Evolutionary conservation across 2,329 filamentous ascomycete genomes (phyloP).

Genomic region (Hymenoscyphus occultus): DNA sequence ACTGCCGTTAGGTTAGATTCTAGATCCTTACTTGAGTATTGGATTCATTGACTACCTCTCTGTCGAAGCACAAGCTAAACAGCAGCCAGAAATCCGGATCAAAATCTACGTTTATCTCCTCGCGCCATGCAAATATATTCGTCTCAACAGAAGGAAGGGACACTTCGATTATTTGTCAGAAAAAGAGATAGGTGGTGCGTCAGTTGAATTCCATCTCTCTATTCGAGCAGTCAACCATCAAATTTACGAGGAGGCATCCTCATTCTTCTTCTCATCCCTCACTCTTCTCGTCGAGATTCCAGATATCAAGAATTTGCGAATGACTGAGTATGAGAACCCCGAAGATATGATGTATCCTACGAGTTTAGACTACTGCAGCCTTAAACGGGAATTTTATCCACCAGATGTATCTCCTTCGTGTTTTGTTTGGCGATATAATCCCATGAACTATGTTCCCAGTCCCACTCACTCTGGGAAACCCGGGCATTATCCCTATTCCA

Average conservation of each 20-base stretch:
- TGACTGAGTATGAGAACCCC: neutral
- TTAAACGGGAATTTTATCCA: neutral
- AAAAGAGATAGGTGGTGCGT: neutral
- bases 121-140: neutral
- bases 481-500: neutral
- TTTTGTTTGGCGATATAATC: neutral
- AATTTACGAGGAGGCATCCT: neutral
- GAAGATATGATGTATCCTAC: neutral
- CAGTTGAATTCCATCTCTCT: neutral
- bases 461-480: neutral
- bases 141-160: neutral
- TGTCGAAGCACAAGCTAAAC: neutral
- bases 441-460: neutral
- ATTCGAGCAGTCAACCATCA: neutral
- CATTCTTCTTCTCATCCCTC: neutral
- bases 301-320: neutral
- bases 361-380: neutral
- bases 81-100: neutral
- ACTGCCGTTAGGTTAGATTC: neutral
- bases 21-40: neutral
- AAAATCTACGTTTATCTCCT: neutral
- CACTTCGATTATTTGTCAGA: too few relatives aligned
- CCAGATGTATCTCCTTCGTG: too few relatives aligned
- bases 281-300: neutral
- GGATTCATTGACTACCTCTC: neutral